Conservation (phyloP, 2,329 filamentous ascomycete genomes). For the Coniochaeta ligniaria region DNA sequence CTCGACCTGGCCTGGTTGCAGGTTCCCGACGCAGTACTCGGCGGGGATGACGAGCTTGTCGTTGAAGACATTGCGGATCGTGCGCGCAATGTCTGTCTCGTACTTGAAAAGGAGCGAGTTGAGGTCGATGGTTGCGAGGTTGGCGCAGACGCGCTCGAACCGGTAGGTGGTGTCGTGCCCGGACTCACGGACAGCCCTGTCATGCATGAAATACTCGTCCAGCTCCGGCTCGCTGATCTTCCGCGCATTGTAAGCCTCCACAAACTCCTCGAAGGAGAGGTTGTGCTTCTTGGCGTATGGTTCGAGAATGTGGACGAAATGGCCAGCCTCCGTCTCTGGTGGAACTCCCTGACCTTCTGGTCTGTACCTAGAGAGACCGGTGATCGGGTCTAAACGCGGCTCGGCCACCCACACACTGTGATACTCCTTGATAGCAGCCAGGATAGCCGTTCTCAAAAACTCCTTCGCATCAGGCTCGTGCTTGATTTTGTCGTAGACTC, state of each 20-base stretch:
- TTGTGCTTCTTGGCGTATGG: conserved; percentile 80
- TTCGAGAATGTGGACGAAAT: conserved; percentile 76
- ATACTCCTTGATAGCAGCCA: conserved; percentile 96
- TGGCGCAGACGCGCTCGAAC: conserved; percentile 77
- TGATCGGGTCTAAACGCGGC: conserved; percentile 69
- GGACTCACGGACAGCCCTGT: conserved; percentile 90
- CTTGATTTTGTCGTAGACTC: conserved; percentile 90
- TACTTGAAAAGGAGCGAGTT: conserved; percentile 97
- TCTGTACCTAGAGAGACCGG: conserved; percentile 77
- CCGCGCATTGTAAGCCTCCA: conserved; percentile 77
- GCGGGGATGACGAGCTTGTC: conserved; percentile 76
- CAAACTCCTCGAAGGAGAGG: conserved; percentile 78
- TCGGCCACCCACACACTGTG: conserved; percentile 78
- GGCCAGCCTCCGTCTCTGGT: conserved; percentile 81
- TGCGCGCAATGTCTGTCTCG: conserved; percentile 84
- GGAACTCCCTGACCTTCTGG: conserved; percentile 80
- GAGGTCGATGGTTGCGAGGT: conserved; percentile 88
- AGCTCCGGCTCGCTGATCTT: conserved; percentile 76
- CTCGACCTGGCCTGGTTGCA: conserved; percentile 63
- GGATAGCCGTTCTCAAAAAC: conserved; percentile 70
- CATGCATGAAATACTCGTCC: conserved; percentile 93
- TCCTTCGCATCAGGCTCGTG: conserved; percentile 73
- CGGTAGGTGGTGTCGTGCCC: conserved; percentile 96
- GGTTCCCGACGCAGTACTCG: conserved; percentile 68
- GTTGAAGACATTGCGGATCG: conserved; percentile 75